Base-by-base conservation (phyloP, 805 yeast species). In the Starmerella stigmatis region DNA sequence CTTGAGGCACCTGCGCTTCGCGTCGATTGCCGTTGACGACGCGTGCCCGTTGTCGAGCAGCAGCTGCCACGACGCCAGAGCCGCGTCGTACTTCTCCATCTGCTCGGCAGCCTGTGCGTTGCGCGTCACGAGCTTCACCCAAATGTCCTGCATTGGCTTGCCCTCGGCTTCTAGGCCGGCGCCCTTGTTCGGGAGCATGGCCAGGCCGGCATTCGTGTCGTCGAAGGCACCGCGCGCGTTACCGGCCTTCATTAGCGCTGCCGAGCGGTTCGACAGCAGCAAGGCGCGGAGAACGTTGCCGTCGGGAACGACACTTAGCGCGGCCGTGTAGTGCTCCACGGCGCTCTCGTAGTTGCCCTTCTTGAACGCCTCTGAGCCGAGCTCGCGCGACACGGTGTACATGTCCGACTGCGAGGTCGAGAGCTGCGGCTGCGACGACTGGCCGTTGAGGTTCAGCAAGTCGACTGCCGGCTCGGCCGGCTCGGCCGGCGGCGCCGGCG, bases 101-200 rank as follows among this genome's bases (percentile, higher is more conserved):
- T 77, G 76, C 63, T 92, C 99, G 32, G 78, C 69, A 2, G 89
- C 79, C 58, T 92, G 96, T 0, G 96, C 96, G 51, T 76, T 75
- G 49, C 81, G 76, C 2, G 74, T 64, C 40, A 76, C 61, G 15
- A 89, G 68, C 61, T 86, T 88, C 20, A 73, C 62, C 81, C 86
- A 85, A 62, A 92, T 77, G 15, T 76, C 78, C 57, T 74, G 76
- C 49, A 81, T 70, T 1, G 70, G 57, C 55, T 79, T 78, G 5
- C 73, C 78, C 25, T 65, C 65, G 12, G 69, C 72, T 3, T 63
- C 61, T 28, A 60, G 66, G 32, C 49, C 47, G 6, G 17, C 20
- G 26, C 52, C 53, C 5, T 45, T 41, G 1, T 55, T 47, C 2
- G 66, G 63, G 41, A 65, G 63, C 23, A 70, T 52, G 1, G 49